phyloP scores from a whole-genome alignment of 2,329 filamentous ascomycete species.

The Tothia fuscella region DNA sequence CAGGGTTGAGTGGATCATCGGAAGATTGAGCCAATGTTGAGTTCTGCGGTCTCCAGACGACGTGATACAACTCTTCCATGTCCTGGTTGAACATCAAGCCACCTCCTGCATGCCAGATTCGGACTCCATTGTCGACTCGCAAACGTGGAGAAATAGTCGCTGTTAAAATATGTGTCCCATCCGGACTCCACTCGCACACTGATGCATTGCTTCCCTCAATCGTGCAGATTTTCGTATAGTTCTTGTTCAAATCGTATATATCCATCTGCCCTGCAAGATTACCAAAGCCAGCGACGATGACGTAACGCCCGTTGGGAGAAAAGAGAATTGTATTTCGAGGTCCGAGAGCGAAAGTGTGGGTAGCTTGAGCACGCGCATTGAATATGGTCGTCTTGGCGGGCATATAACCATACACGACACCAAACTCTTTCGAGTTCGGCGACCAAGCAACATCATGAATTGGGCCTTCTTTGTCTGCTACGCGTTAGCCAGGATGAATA shows the following conservation, averaged over 20 bases:
- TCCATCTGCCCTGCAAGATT: slow-evolving; percentile 97
- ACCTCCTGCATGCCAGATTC: slow-evolving; percentile 86
- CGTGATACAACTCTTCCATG: slow-evolving; percentile 87
- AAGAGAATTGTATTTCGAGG: slow-evolving; percentile 94
- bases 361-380: slow-evolving; percentile 72
- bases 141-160: slow-evolving; percentile 94
- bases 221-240: slow-evolving; percentile 82
- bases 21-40: slow-evolving; percentile 43
- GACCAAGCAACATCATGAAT: slow-evolving; percentile 99
- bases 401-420: slow-evolving; percentile 96
- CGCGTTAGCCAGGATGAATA: not conserved
- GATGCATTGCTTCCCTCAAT: slow-evolving; percentile 94
- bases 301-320: slow-evolving; percentile 85
- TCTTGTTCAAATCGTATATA: slow-evolving; percentile 89
- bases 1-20: slow-evolving; percentile 58
- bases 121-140: slow-evolving; percentile 91
- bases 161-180: slow-evolving; percentile 89
- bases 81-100: slow-evolving; percentile 91
- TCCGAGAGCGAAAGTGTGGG: slow-evolving; percentile 73
- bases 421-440: slow-evolving; percentile 93
- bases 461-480: slow-evolving; percentile 80
- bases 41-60: slow-evolving; percentile 67
- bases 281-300: slow-evolving; percentile 89
- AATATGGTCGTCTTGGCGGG: slow-evolving; percentile 98
- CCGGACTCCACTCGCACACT: slow-evolving; percentile 93